Base-by-base conservation (phyloP, 2,329 filamentous ascomycete species). In the Arthroderma sp. region DNA sequence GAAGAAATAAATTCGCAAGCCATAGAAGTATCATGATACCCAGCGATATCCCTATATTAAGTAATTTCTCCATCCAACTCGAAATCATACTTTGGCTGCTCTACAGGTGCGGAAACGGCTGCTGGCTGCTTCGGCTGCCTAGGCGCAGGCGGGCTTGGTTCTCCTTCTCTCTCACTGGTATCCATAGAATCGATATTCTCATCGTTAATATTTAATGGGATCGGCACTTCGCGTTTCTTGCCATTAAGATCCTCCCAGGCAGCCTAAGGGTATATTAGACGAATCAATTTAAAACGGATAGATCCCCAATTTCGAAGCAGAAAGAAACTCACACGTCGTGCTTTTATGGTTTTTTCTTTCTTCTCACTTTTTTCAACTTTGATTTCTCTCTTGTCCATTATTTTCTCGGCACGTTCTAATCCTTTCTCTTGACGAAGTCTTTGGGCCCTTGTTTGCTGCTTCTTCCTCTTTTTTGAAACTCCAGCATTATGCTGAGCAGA, bases 391-490 rank as follows among this genome's bases (percentile, higher is more conserved):
- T 72, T 75, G 48, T 75, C 73, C 49, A 71, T 60, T 32, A 72
- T 67, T 10, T 66, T 63, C 46, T 75, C 74, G 5, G 73, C 77
- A 48, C 70, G 67, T 52, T 77, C 74, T 36, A 78, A 59, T 11
- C 69, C 71, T 54, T 70, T 71, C 51, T 74, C 66, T 40, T 72
- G 73, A 36, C 77, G 68, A 43, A 69, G 53, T 4, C 70, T 66
- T 57, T 80, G 76, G 5, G 70, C 66, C 42, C 71, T 69, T 28
- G 68, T 72, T 52, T 73, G 51, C 15, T 63, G 64, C 54, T 76
- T 76, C 43, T 65, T 63, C 9, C 60, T 57, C 44, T 66, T 64
- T 57, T 75, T 75, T 45, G 63, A 59, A n/a, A 79, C 65, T 6
- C 75, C 75, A 11, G 68, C 61, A 49, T 56, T 63, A 47, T 67